Evolutionary conservation across 371 early-diverging fungal species (phyloP).

Genomic region (Coemansia sp.): DNA sequence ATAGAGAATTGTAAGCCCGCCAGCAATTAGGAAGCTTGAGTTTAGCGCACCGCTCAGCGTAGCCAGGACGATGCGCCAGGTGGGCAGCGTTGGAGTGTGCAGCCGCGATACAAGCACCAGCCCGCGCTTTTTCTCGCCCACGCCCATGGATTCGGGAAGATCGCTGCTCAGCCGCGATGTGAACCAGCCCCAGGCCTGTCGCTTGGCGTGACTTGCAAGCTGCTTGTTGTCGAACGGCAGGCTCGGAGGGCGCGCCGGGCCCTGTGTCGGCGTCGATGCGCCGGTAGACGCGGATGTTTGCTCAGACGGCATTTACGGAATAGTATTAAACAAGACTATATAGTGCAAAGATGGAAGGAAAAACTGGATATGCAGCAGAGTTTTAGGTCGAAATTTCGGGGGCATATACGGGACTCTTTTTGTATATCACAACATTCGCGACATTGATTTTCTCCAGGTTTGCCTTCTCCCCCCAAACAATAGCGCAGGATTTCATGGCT

Average conservation of each 20-base stretch:
- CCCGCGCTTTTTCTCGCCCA: slow-evolving; percentile 8
- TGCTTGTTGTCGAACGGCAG: not conserved
- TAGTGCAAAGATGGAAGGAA: not conserved
- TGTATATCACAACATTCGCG: not conserved
- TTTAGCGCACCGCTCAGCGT: slow-evolving; percentile 70
- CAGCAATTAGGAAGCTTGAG: slow-evolving; percentile 79
- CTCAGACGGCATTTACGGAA: slow-evolving; percentile 1
- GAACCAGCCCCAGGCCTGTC: not conserved
- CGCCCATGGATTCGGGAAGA: not conserved
- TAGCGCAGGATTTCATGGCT: not conserved
- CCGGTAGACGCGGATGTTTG: not conserved
- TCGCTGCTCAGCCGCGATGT: not conserved
- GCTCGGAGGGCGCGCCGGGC: not conserved
- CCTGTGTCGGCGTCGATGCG: slow-evolving; percentile 7
- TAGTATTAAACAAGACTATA: not conserved
- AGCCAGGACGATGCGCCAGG: slow-evolving; percentile 65
- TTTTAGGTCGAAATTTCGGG: too few relatives aligned
- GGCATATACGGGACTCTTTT: too few relatives aligned
- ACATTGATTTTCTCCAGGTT: not conserved
- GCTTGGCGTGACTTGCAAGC: slow-evolving; percentile 4
- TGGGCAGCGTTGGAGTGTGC: slow-evolving; percentile 1
- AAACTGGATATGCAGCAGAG: not conserved
- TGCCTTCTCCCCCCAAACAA: not conserved
- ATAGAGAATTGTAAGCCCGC: slow-evolving; percentile 66
- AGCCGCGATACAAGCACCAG: slow-evolving; percentile 4